A percentile compares a stretch with the other conserved stretches of the same genome.
These are phyloP conservation scores for Funneliformis caledonium DNA, from an alignment of 371 early-diverging fungal species.

Conservation along the genomic window DNA sequence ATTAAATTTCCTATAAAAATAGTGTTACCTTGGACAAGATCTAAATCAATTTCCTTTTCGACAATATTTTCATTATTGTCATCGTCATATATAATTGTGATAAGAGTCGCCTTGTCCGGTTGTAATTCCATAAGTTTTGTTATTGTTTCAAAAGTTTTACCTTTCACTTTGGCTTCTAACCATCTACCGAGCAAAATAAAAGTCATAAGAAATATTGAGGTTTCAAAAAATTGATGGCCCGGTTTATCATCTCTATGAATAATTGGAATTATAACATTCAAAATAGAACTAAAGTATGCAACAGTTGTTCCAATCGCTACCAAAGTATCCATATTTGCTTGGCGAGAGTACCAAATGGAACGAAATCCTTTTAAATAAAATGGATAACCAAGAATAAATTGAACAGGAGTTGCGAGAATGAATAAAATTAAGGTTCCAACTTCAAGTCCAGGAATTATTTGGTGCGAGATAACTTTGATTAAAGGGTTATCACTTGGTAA, in stretches of 20 bases:
- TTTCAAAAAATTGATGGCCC: constrained; percentile 64
- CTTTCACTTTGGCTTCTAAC: constrained; percentile 72
- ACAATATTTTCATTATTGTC: background rate
- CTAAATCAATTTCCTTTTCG: constrained; percentile 59
- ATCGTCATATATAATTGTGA: constrained; percentile 43
- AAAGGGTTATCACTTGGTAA: constrained; percentile 24
- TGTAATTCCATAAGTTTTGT: constrained; percentile 72
- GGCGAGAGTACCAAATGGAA: constrained; percentile 60
- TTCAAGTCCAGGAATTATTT: constrained; percentile 28
- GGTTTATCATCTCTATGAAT: constrained; percentile 32
- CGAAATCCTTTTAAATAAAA: constrained; percentile 71
- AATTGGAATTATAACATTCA: constrained; percentile 58
- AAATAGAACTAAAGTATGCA: constrained; percentile 64
- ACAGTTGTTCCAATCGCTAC: constrained; percentile 72
- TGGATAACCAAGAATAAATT: constrained; percentile 54
- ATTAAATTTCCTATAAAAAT: background rate
- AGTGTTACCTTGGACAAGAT: constrained; percentile 45
- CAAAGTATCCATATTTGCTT: constrained; percentile 73
- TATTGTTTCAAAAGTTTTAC: constrained; percentile 71
- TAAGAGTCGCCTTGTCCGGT: constrained; percentile 65
- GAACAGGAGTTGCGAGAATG: constrained; percentile 32
- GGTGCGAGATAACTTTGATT: background rate
- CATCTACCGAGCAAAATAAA: constrained; percentile 74
- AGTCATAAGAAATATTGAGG: constrained; percentile 67
- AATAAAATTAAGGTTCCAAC: constrained; percentile 31